phyloP scores from a whole-genome alignment of 2,329 filamentous ascomycete species.

The Zymoseptoria brevis region DNA sequence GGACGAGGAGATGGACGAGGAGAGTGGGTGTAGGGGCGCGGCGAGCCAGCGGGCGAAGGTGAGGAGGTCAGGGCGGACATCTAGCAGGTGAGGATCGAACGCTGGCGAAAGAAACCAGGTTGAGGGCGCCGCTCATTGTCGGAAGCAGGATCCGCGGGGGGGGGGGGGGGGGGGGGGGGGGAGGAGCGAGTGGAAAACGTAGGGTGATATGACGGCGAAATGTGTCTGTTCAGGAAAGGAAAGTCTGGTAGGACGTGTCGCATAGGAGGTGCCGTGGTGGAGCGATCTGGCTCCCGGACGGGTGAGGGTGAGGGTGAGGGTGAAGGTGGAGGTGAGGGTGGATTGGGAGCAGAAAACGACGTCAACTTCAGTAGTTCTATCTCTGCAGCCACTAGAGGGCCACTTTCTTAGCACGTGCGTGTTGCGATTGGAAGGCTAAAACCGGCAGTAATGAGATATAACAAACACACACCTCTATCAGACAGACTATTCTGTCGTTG shows the following conservation, averaged over 20 bases:
- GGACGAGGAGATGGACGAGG: conserved; percentile 8
- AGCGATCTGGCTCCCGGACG: not conserved
- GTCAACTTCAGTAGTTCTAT: not conserved
- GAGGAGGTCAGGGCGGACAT: conserved; percentile 8
- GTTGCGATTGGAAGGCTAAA: not conserved
- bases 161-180: too few relatives aligned
- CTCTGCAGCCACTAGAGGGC: not conserved
- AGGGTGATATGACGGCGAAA: not conserved
- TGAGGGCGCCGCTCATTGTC: not conserved
- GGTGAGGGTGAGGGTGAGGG: too few relatives aligned
- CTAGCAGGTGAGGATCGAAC: not conserved
- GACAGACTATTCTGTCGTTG: too few relatives aligned
- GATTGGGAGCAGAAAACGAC: not conserved
- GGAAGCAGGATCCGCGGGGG: not conserved
- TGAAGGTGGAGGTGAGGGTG: not conserved
- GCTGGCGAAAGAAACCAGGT: not conserved
- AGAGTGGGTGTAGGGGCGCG: conserved; percentile 1
- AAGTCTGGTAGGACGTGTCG: not conserved
- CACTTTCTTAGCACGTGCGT: not conserved
- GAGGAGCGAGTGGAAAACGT: not conserved
- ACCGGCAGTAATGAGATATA: too few relatives aligned
- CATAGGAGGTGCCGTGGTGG: not conserved
- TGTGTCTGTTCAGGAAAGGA: not conserved
- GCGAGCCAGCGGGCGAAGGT: conserved; percentile 4
- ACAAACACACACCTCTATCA: too few relatives aligned